Conservation (phyloP, 2,329 filamentous ascomycete species). For the Sclerotinia glacialis region DNA sequence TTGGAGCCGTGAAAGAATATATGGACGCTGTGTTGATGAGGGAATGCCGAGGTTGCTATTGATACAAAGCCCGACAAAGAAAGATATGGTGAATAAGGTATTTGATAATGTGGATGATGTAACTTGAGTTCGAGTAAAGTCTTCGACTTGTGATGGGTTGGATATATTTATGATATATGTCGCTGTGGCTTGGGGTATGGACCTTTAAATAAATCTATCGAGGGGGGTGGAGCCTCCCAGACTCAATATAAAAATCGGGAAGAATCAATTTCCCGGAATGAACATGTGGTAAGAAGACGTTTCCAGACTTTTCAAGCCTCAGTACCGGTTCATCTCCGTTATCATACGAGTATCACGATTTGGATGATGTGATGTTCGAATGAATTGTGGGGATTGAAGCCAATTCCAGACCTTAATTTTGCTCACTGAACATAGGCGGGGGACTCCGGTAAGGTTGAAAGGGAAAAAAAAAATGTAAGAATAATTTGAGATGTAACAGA, state of each 20-base stretch:
- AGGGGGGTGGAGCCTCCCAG: background rate
- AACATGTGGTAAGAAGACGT: constrained; percentile 9
- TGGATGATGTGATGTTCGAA: constrained; percentile 22
- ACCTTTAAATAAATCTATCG: constrained; percentile 18
- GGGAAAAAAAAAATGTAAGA: constrained; percentile 1
- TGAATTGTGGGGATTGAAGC: constrained; percentile 20
- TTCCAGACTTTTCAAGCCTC: constrained; percentile 18
- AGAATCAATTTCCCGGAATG: constrained; percentile 1
- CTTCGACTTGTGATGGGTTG: constrained; percentile 7
- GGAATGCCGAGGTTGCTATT: constrained; percentile 15
- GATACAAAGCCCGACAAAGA: constrained; percentile 16
- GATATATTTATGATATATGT: constrained; percentile 19
- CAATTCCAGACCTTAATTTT: constrained; percentile 14
- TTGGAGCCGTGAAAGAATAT: constrained; percentile 14
- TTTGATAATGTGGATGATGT: constrained; percentile 10
- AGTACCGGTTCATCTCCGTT: constrained; percentile 24
- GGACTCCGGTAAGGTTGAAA: constrained; percentile 17
- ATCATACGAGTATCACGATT: constrained; percentile 24
- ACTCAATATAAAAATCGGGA: constrained; percentile 7
- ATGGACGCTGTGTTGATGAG: background rate
- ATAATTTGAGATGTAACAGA: background rate
- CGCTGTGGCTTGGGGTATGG: constrained; percentile 18
- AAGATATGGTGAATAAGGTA: constrained; percentile 11
- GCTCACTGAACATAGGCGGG: constrained; percentile 15
- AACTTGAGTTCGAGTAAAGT: background rate